Evolutionary conservation across 495 filamentous ascomycete species (phyloP), one percentile per base, ranked within the genome.

Genomic region (Penicillium coprophilum): DNA sequence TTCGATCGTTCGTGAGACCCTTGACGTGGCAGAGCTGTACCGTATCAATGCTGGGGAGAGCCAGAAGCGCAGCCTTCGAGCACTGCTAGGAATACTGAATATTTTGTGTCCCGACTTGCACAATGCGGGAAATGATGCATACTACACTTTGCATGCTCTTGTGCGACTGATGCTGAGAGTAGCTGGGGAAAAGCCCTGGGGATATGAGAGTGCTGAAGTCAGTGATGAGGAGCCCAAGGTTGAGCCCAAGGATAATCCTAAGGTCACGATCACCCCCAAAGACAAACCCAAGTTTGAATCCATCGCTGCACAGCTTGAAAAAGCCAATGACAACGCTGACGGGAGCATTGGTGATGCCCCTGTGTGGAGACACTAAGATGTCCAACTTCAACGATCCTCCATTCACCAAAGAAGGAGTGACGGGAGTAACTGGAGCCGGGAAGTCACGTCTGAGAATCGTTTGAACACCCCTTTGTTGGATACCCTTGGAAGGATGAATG

Each of bases 61-160:
- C 3, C 71, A 87, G 19, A 48, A 69, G 4, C 76, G 77, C 20
- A 81, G 78, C 2, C 81, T 98, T 15, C 79, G 68, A 2, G 64
- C 31, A 12, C 71, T 95, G n/a, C 79, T 96, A 28, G 55, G 64
- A 44, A 79, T 83, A n/a, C 66, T 96, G 31, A 84, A 76, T 11
- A 79, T 95, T 12, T 62, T 67, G 2, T 80, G 72, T 6, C 80
- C 78, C 73, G 73, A 92, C 60, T 73, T 92, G 41, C 94, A 98
- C 71, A 97, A 97, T 62, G 94, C 88, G 39, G 85, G 94, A n/a
- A 98, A 98, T 66, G 94, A 98, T 65, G 94, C 94, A 5, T 83
- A 82, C 6, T 96, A 89, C 68, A 93, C 93, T 0, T 64, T 97
- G 56, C 83, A 86, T 57, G 87, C 83, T 27, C 79, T 96, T 77